Evolutionary conservation across 2,329 filamentous ascomycete genomes (phyloP).

Genomic region (Diaporthe citrichinensis): DNA sequence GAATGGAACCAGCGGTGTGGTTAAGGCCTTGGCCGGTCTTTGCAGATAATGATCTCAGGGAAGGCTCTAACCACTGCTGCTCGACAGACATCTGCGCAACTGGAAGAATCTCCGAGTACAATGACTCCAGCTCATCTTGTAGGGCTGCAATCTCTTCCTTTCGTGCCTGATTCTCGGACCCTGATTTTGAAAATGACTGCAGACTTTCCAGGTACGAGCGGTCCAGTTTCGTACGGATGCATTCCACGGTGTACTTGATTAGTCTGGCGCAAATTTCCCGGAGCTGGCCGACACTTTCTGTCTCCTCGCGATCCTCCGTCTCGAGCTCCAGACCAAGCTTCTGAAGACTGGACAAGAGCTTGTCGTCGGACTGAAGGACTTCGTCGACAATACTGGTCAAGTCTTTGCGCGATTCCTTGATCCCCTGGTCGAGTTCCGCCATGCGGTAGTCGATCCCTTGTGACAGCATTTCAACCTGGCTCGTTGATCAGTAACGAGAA

Average conservation of each 20-base stretch:
- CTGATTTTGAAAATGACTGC: conserved; percentile 44
- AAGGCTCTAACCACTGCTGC: conserved; percentile 75
- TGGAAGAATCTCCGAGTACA: conserved; percentile 78
- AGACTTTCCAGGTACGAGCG: conserved; percentile 67
- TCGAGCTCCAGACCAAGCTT: conserved; percentile 75
- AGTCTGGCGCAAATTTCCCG: conserved; percentile 71
- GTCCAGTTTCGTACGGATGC: conserved; percentile 67
- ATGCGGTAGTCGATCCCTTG: conserved; percentile 62
- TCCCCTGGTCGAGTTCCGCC: conserved; percentile 66
- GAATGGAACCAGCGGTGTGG: conserved; percentile 61
- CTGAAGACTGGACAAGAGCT: conserved; percentile 74
- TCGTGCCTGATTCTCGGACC: conserved; percentile 43
- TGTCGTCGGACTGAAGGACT: conserved; percentile 73
- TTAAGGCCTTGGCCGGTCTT: conserved; percentile 60
- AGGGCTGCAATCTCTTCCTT: conserved; percentile 63
- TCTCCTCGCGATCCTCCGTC: conserved; percentile 64
- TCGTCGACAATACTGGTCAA: conserved; percentile 64
- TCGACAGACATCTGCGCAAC: conserved; percentile 80
- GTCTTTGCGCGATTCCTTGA: conserved; percentile 57
- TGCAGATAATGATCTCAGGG: conserved; percentile 61
- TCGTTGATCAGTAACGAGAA: conserved; percentile 9
- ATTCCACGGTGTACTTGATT: conserved; percentile 71
- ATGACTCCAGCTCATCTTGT: conserved; percentile 76
- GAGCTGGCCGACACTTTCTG: conserved; percentile 68
- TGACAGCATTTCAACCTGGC: conserved; percentile 63